A percentile compares a stretch with the other conserved stretches of the same genome.
These are phyloP conservation scores for Teunomyces atbi DNA, from an alignment of 805 yeast genomes.

Conservation along the genomic window DNA sequence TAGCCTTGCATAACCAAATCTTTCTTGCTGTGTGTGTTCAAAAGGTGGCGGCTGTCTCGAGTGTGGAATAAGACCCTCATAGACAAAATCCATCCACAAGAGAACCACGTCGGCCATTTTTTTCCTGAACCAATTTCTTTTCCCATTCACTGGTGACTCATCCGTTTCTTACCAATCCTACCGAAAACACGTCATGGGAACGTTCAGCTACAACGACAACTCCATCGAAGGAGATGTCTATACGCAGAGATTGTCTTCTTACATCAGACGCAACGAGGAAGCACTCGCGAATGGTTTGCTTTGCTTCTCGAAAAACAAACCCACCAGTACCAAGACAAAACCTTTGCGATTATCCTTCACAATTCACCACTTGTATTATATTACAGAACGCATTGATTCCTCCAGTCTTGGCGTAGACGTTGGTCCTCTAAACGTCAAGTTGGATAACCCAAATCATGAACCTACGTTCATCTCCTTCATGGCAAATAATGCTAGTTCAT, in stretches of 20 bases:
- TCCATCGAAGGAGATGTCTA: constrained; percentile 58
- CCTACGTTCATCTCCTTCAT: constrained; percentile 57
- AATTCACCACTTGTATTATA: constrained; percentile 61
- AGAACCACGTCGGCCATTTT: constrained; percentile 1
- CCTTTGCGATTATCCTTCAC: constrained; percentile 59
- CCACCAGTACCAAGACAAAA: constrained; percentile 30
- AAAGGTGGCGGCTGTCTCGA: constrained; percentile 3
- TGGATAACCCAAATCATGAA: constrained; percentile 56
- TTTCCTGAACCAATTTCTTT: background rate
- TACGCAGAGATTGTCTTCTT: constrained; percentile 51
- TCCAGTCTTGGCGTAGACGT: constrained; percentile 48
- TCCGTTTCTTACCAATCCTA: background rate
- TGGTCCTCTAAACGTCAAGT: constrained; percentile 61
- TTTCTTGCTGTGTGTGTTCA: background rate
- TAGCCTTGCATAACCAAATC: background rate
- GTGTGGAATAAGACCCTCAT: background rate
- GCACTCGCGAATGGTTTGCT: constrained; percentile 59
- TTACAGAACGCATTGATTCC: constrained; percentile 55
- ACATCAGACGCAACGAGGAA: constrained; percentile 54
- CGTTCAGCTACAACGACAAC: constrained; percentile 29
- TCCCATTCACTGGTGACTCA: background rate
- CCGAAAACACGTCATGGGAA: constrained; percentile 12
- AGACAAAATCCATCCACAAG: constrained; percentile 1
- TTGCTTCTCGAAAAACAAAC: constrained; percentile 45
- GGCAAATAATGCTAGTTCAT: constrained; percentile 51